Conservation (phyloP, 805 yeast genomes). For the Wickerhamiella vanderwaltii region DNA sequence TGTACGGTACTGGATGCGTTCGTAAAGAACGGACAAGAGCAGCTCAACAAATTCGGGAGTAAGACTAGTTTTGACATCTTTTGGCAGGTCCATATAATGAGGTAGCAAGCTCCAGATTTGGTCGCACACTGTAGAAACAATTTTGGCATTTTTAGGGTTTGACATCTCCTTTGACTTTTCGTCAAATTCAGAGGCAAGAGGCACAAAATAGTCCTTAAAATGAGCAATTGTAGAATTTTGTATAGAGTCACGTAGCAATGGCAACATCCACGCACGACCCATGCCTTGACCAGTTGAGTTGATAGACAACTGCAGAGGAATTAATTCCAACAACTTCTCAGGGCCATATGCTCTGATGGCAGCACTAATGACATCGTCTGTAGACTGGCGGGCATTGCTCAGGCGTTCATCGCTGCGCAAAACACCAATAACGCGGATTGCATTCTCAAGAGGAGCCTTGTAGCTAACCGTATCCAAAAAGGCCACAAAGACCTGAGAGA, state of each 20-base stretch:
- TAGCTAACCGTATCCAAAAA: constrained; percentile 50
- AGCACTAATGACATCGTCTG: constrained; percentile 69
- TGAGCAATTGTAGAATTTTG: constrained; percentile 55
- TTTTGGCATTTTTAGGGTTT: constrained; percentile 53
- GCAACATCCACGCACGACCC: constrained; percentile 96
- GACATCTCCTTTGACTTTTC: constrained; percentile 20
- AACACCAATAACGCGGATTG: constrained; percentile 63
- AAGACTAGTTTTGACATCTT: constrained; percentile 53
- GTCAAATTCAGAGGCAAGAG: constrained; percentile 34
- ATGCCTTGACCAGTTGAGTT: constrained; percentile 37
- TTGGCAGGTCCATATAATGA: constrained; percentile 76
- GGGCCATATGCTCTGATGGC: constrained; percentile 81
- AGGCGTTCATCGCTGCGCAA: constrained; percentile 77
- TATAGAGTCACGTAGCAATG: constrained; percentile 77
- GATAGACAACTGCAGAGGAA: constrained; percentile 60
- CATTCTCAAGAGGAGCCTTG: constrained; percentile 56
- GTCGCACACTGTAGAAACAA: constrained; percentile 73
- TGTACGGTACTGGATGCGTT: constrained; percentile 62
- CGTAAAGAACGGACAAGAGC: constrained; percentile 62
- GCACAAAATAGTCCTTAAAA: constrained; percentile 53
- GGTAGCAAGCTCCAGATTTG: constrained; percentile 91
- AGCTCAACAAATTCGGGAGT: constrained; percentile 66
- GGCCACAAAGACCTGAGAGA: constrained; percentile 54
- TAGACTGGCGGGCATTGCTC: constrained; percentile 49
- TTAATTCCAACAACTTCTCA: constrained; percentile 53